Percentiles rank a stretch among this genome's conserved stretches.
These are phyloP conservation scores for Psilocybe sp. DNA, from an alignment of 768 basidiomycete genomes.

Conservation along the genomic window DNA sequence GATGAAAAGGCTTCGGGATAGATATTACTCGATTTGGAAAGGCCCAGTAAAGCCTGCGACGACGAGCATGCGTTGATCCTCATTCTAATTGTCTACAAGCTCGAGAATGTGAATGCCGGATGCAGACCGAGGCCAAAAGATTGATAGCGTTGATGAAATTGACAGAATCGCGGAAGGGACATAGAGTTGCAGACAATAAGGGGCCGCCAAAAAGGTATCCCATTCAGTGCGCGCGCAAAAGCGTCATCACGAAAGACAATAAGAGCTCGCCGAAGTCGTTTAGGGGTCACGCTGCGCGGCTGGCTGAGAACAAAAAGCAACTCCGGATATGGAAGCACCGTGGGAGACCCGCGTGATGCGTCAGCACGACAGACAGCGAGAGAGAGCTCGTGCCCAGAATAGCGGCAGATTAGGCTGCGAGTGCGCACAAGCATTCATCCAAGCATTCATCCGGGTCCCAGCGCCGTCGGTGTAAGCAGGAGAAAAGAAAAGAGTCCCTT, in stretches of 20 bases:
- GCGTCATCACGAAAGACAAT: constrained; percentile 15
- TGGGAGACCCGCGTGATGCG: constrained; percentile 3
- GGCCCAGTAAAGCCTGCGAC: too few relatives aligned
- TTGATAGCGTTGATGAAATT: too few relatives aligned
- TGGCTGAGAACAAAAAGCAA: constrained; percentile 21
- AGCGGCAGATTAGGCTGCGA: not conserved
- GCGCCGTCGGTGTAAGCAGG: not conserved
- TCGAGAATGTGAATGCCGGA: too few relatives aligned
- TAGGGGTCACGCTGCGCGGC: not conserved
- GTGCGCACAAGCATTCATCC: too few relatives aligned
- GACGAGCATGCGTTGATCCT: too few relatives aligned
- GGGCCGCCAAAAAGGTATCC: not conserved
- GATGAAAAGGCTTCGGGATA: too few relatives aligned
- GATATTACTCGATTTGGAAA: too few relatives aligned
- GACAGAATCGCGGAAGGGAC: not conserved
- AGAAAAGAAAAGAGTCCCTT: not conserved
- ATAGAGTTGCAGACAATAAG: constrained; percentile 7
- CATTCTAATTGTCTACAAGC: too few relatives aligned
- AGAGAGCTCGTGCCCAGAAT: not conserved
- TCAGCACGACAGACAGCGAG: not conserved
- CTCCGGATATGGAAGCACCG: constrained; percentile 14
- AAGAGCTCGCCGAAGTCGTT: constrained; percentile 6
- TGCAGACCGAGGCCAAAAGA: too few relatives aligned
- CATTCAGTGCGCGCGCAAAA: not conserved
- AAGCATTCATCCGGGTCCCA: too few relatives aligned